Evolutionary conservation across 2,329 filamentous ascomycete species (phyloP), one percentile per base, ranked within the genome.

Genomic region (Claviceps paspali): DNA sequence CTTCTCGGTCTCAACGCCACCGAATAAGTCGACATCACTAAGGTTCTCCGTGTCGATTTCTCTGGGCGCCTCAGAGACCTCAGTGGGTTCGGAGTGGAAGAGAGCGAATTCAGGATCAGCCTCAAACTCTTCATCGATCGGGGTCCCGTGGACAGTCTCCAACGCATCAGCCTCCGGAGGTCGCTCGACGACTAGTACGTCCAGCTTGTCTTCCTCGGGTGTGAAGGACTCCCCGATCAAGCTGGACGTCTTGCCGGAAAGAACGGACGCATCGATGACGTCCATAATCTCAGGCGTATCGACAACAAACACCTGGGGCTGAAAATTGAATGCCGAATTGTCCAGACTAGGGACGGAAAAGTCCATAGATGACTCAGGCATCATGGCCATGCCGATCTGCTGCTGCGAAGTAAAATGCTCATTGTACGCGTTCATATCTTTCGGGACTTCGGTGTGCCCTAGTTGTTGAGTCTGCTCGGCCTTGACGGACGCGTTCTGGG

Each of bases 311-410:
- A 82, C 77, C 52, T 77, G 76, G 18, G 78, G 76, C 52, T 81
- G 76, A 55, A 73, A 78, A 54, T 64, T 67, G 56, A 68, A 76
- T 41, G 64, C 63, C 38, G 62, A 56, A 37, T 60, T 54, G 50
- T 71, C 71, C 32, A 86, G 56, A 45, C 54, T 63, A n/a, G 91
- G 68, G 60, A 80, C 73, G 38, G 77, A 74, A 49, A 86, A 78
- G 50, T 92, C 82, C 57, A 86, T 67, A 36, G 63, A 68, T 48
- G 82, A 76, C 59, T 93, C 85, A 2, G 85, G 83, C 33, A 92
- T 76, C 70, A 87, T 81, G 40, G 81, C 75, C 70, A 93, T 82
- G 51, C 78, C 78, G 45, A 87, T 79, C 53, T 82, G 78, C 45
- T 78, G 71, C 48, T 73, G 67, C 36, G 73, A 67, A 42, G 64